Base-by-base conservation (phyloP, 2,329 filamentous ascomycete species). In the Ophiostoma novo-ulmi region DNA sequence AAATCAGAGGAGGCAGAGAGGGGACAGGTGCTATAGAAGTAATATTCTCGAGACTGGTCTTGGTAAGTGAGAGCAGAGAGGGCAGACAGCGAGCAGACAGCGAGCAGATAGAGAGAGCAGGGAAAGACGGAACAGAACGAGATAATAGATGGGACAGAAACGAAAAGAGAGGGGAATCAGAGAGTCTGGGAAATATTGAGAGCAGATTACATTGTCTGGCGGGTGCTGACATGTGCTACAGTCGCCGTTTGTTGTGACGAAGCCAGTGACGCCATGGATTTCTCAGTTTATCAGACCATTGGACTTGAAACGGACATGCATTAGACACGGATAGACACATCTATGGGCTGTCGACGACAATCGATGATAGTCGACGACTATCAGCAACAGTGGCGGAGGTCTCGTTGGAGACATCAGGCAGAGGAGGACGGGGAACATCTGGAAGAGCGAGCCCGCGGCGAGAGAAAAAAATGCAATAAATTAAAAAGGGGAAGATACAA, bases 221-320 rank as follows among this genome's bases (percentile, higher is more conserved):
- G 52, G 52, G 52, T 26, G 52, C 22, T 26, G n/a, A 58, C 52
- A 58, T 58, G 52, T 58, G 26, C n/a, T 13, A 58, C 52, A 58
- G 52, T 26, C 14, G 11, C 52, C 5, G 52, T 58, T 58, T 58
- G n/a, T 10, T 58, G 52, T 58, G 52, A 26, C 22, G 52, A 58
- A 13, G 52, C 52, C n/a, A 58, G 52, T 58, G 52, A 26, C n/a
- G 22, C n/a, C 52, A 6, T 11, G 8, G 13, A 22, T 58, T 31
- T 31, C 31, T 31, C 31, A 4, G 31, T 31, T 31, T 6, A 6
- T 13, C 52, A 58, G 5, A 22, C 52, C 14, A 58, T n/a, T 48
- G 44, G 44, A 48, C 44, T 48, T 48, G 44, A 58, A n/a, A 58
- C 22, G 52, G 48, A 22, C 52, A 26, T 58, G 52, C 52, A 58